These are phyloP conservation scores for Aegilops bicornis DNA, from an alignment of 176 grass and related monocot species.

Conservation along the genomic window DNA sequence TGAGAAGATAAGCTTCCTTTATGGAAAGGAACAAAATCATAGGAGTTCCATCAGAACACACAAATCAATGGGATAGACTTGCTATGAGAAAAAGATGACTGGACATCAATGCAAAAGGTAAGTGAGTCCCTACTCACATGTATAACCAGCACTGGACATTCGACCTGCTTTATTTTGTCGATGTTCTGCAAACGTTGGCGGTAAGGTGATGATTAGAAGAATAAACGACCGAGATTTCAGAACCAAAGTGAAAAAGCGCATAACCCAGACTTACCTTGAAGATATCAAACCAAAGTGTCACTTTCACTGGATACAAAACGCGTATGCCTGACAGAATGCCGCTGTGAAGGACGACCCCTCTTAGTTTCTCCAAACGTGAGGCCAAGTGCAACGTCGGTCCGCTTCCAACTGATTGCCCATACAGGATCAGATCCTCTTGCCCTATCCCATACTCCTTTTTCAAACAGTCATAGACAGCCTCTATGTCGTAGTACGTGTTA, in stretches of 20 bases:
- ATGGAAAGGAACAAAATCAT: not conserved
- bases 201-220: not conserved
- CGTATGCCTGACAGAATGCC: slow-evolving; percentile 96
- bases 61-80: not conserved
- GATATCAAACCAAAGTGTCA: slow-evolving; percentile 98
- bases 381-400: slow-evolving; percentile 93
- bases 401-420: slow-evolving; percentile 99
- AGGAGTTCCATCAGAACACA: not conserved
- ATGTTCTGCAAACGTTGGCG: slow-evolving; percentile 69
- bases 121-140: slow-evolving; percentile 66
- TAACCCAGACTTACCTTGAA: slow-evolving; percentile 70
- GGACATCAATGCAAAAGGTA: not conserved
- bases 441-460: slow-evolving; percentile 84
- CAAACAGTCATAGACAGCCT: slow-evolving; percentile 94
- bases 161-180: slow-evolving; percentile 93
- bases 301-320: slow-evolving; percentile 91
- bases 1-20: not conserved
- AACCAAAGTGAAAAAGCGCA: slow-evolving; percentile 16
- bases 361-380: slow-evolving; percentile 67
- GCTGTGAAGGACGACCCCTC: slow-evolving; percentile 94
- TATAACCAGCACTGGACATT: slow-evolving; percentile 91
- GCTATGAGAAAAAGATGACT: slow-evolving; percentile 3
- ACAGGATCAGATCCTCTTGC: slow-evolving; percentile 88
- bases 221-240: not conserved
- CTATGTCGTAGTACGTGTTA: slow-evolving; percentile 97